phyloP scores from a whole-genome alignment of 345 rosid species.

The Hibiscus syriacus region DNA sequence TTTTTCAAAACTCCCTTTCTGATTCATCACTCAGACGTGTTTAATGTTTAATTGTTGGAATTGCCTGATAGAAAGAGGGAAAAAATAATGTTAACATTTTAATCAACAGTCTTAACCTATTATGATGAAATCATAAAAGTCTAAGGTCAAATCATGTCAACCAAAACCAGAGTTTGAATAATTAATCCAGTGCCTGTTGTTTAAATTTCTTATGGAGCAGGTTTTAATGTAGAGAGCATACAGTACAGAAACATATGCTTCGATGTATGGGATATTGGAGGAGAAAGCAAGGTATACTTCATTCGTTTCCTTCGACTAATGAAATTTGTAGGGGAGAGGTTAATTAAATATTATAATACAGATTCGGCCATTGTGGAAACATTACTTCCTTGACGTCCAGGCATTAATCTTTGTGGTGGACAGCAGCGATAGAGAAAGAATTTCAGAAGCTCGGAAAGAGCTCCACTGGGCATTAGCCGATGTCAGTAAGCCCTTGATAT shows the following conservation, averaged over 20 bases:
- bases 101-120: no score
- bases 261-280: slow-evolving; percentile 91
- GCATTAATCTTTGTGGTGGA: slow-evolving; percentile 74
- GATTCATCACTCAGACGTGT: no score
- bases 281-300: slow-evolving; percentile 53
- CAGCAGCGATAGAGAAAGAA: slow-evolving; percentile 46
- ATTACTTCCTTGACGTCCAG: slow-evolving; percentile 47
- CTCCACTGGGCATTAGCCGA: slow-evolving; percentile 49
- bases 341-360: no score
- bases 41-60: no score
- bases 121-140: no score
- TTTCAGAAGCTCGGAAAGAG: slow-evolving; percentile 69
- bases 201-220: slow-evolving; percentile 21
- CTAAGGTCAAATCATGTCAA: no score
- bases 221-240: slow-evolving; percentile 81
- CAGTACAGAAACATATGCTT: slow-evolving; percentile 81
- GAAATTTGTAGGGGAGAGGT: no score
- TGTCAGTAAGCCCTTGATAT: slow-evolving; percentile 27
- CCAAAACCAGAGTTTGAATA: no score
- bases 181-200: not conserved
- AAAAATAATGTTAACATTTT: no score
- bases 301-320: not conserved
- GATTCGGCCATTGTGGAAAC: slow-evolving; percentile 78
- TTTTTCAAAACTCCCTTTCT: no score
- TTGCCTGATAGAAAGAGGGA: no score